phyloP scores from a whole-genome alignment of 2,329 filamentous ascomycete species.

The Orbilia ellipsospora region DNA sequence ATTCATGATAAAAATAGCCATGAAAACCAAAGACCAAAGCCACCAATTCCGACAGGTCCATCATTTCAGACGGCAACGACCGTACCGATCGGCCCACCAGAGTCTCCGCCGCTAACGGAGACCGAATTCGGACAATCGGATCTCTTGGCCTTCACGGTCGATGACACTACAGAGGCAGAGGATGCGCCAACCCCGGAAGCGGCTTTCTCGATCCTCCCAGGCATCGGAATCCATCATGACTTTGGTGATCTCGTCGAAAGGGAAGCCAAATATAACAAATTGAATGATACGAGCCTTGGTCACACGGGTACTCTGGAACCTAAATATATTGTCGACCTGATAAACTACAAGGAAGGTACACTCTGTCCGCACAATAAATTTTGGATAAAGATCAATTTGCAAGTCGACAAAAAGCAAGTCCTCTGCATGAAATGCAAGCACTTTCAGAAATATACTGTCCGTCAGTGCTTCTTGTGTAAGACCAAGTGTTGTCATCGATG shows the following conservation, averaged over 20 bases:
- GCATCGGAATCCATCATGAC: background rate
- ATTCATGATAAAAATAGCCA: no score
- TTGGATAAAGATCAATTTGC: background rate
- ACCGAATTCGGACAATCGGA: no score
- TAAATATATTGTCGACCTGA: constrained; percentile 28
- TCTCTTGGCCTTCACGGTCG: no score
- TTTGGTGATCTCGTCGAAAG: constrained; percentile 1
- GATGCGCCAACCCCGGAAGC: no score
- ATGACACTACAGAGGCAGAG: no score
- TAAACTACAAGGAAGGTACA: constrained; percentile 10
- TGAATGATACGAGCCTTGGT: constrained; percentile 16
- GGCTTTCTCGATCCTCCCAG: no score
- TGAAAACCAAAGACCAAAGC: no score
- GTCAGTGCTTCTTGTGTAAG: constrained; percentile 24
- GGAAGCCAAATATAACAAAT: constrained; percentile 2
- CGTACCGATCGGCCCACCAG: no score
- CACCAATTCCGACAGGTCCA: no score
- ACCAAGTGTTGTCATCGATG: constrained; percentile 18
- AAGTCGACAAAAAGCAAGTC: background rate
- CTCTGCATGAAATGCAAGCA: constrained; percentile 34
- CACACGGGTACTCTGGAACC: constrained; percentile 17
- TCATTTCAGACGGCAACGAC: no score
- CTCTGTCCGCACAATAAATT: constrained; percentile 11
- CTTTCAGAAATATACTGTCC: background rate
- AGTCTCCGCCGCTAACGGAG: no score